Percentiles rank a stretch among this genome's conserved stretches.
Evolutionary conservation across 768 basidiomycete species (phyloP).

Genomic region (Naganishia vaughanmartiniae): DNA sequence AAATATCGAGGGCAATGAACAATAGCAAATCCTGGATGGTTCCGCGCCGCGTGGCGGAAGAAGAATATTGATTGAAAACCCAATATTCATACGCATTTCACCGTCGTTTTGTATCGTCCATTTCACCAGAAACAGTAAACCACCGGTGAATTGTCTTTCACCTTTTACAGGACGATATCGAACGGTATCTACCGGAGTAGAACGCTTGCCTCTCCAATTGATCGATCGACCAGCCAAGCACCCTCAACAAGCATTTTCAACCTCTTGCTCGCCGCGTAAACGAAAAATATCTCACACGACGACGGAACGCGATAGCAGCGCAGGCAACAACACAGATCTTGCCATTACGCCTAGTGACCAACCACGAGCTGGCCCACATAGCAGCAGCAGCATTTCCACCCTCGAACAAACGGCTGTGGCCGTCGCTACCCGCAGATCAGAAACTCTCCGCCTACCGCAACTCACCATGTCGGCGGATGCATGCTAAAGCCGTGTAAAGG

Average conservation of each 20-base stretch:
- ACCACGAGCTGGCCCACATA: too few relatives aligned
- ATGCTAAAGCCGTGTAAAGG: not conserved
- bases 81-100: too few relatives aligned
- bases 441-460: not conserved
- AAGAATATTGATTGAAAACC: too few relatives aligned
- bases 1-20: too few relatives aligned
- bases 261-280: not conserved
- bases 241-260: not conserved
- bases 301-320: not conserved
- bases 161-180: too few relatives aligned
- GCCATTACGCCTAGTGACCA: not conserved
- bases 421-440: not conserved
- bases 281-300: slow-evolving; percentile 3
- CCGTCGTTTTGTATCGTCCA: too few relatives aligned
- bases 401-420: not conserved
- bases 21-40: too few relatives aligned
- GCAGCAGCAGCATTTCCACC: too few relatives aligned
- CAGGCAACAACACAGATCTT: not conserved
- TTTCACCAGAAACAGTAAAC: too few relatives aligned
- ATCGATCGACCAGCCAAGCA: not conserved
- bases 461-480: not conserved
- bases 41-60: too few relatives aligned
- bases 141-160: too few relatives aligned
- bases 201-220: not conserved
- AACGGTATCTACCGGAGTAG: not conserved